Conservation (phyloP, 805 yeast genomes). For the Kuraishia floccosa region DNA sequence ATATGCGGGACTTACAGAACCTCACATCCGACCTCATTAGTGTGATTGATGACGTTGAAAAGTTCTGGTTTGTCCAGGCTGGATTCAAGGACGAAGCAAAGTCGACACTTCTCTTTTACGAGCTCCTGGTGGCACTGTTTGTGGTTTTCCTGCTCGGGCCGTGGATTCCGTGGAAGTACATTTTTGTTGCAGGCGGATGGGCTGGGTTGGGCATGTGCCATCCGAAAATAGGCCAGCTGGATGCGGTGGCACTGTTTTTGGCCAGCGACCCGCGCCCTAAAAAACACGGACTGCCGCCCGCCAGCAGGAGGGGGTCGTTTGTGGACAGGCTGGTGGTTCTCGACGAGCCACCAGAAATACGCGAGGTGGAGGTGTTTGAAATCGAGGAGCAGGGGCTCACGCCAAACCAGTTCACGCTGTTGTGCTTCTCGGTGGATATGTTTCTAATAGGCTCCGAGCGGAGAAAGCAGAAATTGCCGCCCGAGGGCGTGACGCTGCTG, state of each 20-base stretch:
- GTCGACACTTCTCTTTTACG: slow-evolving; percentile 50
- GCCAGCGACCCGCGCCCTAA: no score
- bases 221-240: slow-evolving; percentile 31
- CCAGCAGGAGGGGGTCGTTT: slow-evolving; percentile 14
- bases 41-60: slow-evolving; percentile 38
- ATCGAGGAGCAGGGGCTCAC: slow-evolving; percentile 55
- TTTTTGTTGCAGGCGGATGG: slow-evolving; percentile 56
- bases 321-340: slow-evolving; percentile 41
- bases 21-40: slow-evolving; percentile 43
- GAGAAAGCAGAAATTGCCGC: slow-evolving; percentile 40
- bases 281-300: slow-evolving; percentile 5
- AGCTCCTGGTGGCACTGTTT: slow-evolving; percentile 25
- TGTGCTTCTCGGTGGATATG: slow-evolving; percentile 39
- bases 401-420: slow-evolving; percentile 50
- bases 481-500: slow-evolving; percentile 50
- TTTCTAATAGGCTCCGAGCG: slow-evolving; percentile 39
- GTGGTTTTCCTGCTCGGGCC: slow-evolving; percentile 30
- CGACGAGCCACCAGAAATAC: slow-evolving; percentile 53
- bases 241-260: no score
- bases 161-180: slow-evolving; percentile 52
- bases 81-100: slow-evolving; percentile 61
- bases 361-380: slow-evolving; percentile 69
- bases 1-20: slow-evolving; percentile 67
- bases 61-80: slow-evolving; percentile 47
- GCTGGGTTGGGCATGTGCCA: slow-evolving; percentile 36